A percentile compares a stretch with the other conserved stretches of the same genome.
Evolutionary conservation across 805 yeast genomes (phyloP).

Genomic region (Helenozyma rhizophorensis): DNA sequence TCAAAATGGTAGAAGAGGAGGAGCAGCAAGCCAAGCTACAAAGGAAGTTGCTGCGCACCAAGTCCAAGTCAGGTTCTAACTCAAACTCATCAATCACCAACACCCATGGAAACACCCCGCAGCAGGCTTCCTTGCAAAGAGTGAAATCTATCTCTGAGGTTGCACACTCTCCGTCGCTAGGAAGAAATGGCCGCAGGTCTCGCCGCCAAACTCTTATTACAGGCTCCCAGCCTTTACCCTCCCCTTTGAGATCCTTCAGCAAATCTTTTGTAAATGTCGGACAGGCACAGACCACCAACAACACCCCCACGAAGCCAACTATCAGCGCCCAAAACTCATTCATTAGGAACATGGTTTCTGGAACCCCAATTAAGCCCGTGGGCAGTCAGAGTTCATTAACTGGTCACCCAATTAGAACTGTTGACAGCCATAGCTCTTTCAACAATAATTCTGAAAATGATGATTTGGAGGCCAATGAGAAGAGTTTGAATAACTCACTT

Average conservation of each 20-base stretch:
- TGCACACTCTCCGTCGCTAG: constrained; percentile 33
- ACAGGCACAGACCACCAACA: constrained; percentile 34
- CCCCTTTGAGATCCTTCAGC: constrained; percentile 66
- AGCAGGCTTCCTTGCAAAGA: constrained; percentile 7
- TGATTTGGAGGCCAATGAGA: constrained; percentile 15
- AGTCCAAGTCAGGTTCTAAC: constrained; percentile 4
- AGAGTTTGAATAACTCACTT: constrained; percentile 32
- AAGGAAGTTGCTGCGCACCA: constrained; percentile 15
- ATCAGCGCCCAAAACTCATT: constrained; percentile 18
- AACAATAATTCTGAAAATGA: constrained; percentile 14
- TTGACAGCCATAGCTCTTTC: constrained; percentile 9
- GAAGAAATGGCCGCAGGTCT: constrained; percentile 47
- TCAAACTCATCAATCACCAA: constrained; percentile 4
- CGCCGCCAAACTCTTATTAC: constrained; percentile 75
- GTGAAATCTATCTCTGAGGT: constrained; percentile 13
- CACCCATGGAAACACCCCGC: constrained; percentile 8
- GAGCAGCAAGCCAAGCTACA: constrained; percentile 47
- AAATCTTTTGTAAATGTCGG: constrained; percentile 37
- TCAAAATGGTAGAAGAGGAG: constrained; percentile 58
- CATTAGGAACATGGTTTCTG: constrained; percentile 7
- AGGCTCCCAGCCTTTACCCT: constrained; percentile 90
- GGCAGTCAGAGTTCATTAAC: constrained; percentile 2
- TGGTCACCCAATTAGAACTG: constrained; percentile 4
- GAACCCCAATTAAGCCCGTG: constrained; percentile 1
- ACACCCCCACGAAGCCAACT: constrained; percentile 34